Evolutionary conservation across 2,329 filamentous ascomycete species (phyloP), one percentile per base, ranked within the genome.

Genomic region (Neofusicoccum umdonicola): DNA sequence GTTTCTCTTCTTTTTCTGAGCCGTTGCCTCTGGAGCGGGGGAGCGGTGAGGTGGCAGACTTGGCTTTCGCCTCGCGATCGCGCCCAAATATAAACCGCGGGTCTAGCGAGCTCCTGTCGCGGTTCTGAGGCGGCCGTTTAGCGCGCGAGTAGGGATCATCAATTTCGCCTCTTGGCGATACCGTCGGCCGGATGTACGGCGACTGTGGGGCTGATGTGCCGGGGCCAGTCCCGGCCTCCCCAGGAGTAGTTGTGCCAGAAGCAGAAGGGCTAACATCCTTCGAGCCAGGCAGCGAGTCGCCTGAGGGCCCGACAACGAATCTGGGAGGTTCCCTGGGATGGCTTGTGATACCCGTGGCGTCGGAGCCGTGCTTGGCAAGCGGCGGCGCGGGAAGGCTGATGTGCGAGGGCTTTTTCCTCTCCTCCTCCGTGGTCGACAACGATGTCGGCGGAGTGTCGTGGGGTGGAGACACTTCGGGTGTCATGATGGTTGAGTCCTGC

Each of bases 61-160:
- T 71, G 12, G 73, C 69, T 42, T 71, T 65, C n/a, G 69, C 52
- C 15, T 60, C 56, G 37, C 72, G 67, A 85, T 83, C 79, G 61
- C 87, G 85, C 7, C 89, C 88, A 71, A 97, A 97, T 63, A 96
- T 88, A 69, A 96, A 97, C 68, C 93, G 86, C 6, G 90, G 85
- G 71, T 97, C 93, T 50, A 96, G 84, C 37, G 87, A 83, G 52
- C 86, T 85, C 3, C 88, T 79, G 68, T 88, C 87, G 68, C 85
- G 87, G 31, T 84, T 81, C 69, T 90, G 91, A 1, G 90, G 88
- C 2, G 88, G 86, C 60, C 93, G 88, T 71, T 90, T 93, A 70
- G 87, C 88, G 67, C 92, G 90, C n/a, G 92, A 88, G 72, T 96
- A 96, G 0, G 93, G 92, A 70, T 97, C 92, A 73, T 96, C 90